phyloP scores from a whole-genome alignment of 371 early-diverging fungal species.

The Haplosporangium sp. region DNA sequence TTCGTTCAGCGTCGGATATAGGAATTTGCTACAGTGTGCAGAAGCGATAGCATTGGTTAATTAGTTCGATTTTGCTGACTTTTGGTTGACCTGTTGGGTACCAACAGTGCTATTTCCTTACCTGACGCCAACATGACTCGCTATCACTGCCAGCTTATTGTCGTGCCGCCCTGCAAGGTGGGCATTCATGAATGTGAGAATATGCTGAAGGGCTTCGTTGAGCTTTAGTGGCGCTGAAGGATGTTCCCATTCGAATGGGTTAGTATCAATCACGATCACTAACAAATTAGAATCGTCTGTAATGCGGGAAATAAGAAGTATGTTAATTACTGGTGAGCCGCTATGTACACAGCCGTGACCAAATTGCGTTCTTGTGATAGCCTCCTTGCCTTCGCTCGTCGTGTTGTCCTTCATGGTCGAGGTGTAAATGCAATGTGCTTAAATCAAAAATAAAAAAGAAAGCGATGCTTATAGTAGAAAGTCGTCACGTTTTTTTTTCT shows the following conservation, averaged over 20 bases:
- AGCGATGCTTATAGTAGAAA: too few species aligned
- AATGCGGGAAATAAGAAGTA: not conserved
- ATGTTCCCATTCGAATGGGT: slow-evolving; percentile 80
- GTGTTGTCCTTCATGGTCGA: not conserved
- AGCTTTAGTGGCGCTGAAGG: slow-evolving; percentile 66
- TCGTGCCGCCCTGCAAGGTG: slow-evolving; percentile 88
- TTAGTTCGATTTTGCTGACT: not conserved
- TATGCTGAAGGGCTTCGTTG: slow-evolving; percentile 77
- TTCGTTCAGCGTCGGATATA: slow-evolving; percentile 63
- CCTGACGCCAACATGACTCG: slow-evolving; percentile 66
- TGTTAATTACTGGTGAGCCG: not conserved
- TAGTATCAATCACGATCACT: slow-evolving; percentile 81
- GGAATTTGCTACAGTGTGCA: slow-evolving; percentile 59
- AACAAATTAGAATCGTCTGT: slow-evolving; percentile 79
- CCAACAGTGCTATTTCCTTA: slow-evolving; percentile 1
- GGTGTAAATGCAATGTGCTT: not conserved
- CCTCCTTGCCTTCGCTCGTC: not conserved
- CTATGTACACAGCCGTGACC: too few species aligned
- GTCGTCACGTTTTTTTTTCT: too few species aligned
- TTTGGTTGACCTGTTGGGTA: not conserved
- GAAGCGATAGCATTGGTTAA: too few species aligned
- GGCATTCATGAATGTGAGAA: slow-evolving; percentile 88
- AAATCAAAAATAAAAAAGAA: slow-evolving; percentile 12
- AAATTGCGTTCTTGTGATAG: too few species aligned
- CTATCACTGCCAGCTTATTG: slow-evolving; percentile 84